Evolutionary conservation across 768 basidiomycete species (phyloP).

Genomic region (Suillus subaureus): DNA sequence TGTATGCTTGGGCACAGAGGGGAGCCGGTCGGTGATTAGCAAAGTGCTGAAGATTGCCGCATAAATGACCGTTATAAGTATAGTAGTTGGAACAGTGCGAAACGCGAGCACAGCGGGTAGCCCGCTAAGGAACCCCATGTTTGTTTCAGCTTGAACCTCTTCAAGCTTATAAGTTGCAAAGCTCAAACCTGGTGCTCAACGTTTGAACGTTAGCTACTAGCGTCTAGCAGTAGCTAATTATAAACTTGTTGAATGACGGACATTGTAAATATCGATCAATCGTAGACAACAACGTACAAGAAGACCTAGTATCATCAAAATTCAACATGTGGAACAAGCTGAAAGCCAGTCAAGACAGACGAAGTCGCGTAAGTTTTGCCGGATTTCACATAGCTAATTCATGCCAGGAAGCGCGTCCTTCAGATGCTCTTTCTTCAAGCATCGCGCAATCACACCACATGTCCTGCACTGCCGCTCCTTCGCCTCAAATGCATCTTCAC

Average conservation of each 20-base stretch:
- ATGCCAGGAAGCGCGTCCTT: constrained; percentile 24
- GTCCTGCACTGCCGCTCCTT: constrained; percentile 19
- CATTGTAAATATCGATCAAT: neutral
- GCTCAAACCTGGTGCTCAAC: neutral
- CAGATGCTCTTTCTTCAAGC: constrained; percentile 24
- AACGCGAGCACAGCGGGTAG: constrained; percentile 37
- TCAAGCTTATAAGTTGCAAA: neutral
- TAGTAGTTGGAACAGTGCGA: constrained; percentile 43
- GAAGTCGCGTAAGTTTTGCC: neutral
- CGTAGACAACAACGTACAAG: neutral
- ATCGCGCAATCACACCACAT: constrained; percentile 21
- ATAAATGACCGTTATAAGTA: constrained; percentile 52
- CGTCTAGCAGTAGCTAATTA: neutral
- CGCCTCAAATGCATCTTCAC: constrained; percentile 17
- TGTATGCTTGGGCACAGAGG: constrained; percentile 45
- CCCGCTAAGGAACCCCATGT: constrained; percentile 29
- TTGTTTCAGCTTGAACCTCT: neutral
- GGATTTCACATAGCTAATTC: neutral
- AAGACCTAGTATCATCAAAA: neutral
- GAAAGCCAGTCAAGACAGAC: neutral
- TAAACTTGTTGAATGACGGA: neutral
- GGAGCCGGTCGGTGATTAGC: constrained; percentile 50
- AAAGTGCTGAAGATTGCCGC: constrained; percentile 47
- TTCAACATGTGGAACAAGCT: neutral
- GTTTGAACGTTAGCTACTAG: neutral